Base-by-base conservation (phyloP, 768 basidiomycete genomes). In the Hemileccinum impolitum region DNA sequence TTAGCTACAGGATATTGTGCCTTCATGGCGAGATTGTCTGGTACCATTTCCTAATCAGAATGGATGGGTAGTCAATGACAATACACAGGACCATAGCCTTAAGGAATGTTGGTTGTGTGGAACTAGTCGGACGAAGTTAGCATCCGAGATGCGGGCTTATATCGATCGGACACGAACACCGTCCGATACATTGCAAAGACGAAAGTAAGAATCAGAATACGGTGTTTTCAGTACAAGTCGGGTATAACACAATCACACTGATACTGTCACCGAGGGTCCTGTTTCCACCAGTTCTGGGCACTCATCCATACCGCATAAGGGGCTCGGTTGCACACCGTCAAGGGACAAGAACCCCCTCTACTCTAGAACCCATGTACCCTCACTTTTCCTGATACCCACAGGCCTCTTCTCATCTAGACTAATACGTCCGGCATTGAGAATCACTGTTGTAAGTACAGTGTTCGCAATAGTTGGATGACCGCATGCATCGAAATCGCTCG, bases 391-490 rank as follows among this genome's bases (percentile, higher is more conserved):
- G 67, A 96, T 88, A 26, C 73, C 75, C 43, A 95, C 91, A 7
- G 87, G 77, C 53, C 92, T 72, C 73, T 87, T 90, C 77, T 95
- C 91, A 67, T 95, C 91, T 48, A 95, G 70, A 61, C 87, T 90
- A 65, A 91, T 84, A 47, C 94, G 81, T 13, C 94, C 94, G 23
- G 94, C 94, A 54, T 94, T 82, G 57, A 95, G 78, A 64, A 95
- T 91, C 13, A 89, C 89, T 11, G 90, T 92, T 15, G 87, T 89
- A 57, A 89, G 70, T 14, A 94, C 84, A 13, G 93, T 94, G 70
- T 92, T 94, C 39, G 80, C 77, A 64, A 94, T 90, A 18, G 94
- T 95, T 32, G 94, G 92, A 53, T 92, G 74, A 19, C 87, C 90
- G 51, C 85, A 82, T 19, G 67, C 67, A 69, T 96, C 92, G 68